phyloP scores from a whole-genome alignment of 1,284 basidiomycete genomes.

The Microbotryomycetes sp. region DNA sequence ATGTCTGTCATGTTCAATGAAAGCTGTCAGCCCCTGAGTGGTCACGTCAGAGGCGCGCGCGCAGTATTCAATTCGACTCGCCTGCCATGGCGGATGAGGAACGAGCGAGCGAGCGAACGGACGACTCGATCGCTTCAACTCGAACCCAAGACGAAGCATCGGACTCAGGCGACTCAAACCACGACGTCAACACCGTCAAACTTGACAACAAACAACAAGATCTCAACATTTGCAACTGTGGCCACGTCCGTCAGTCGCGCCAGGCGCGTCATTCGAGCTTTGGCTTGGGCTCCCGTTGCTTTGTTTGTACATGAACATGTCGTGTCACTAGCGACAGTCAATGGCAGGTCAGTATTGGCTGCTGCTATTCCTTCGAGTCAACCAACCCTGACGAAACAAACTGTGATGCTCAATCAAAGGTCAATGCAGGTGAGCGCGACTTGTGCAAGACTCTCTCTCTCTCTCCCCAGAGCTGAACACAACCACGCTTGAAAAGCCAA shows the following conservation, averaged over 20 bases:
- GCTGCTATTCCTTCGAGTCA: neutral
- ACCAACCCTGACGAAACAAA: neutral
- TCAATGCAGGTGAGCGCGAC: conserved; percentile 43
- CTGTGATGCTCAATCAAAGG: conserved; percentile 11
- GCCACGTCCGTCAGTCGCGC: neutral
- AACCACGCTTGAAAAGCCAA: conserved; percentile 38
- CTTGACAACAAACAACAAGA: no score
- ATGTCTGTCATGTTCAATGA: conserved; percentile 50
- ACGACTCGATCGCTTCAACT: no score
- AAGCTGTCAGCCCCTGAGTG: neutral
- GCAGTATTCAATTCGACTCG: neutral
- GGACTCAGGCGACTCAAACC: no score
- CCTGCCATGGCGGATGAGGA: conserved; percentile 26
- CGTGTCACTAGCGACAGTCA: conserved; percentile 46
- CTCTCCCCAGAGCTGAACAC: neutral
- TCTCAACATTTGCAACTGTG: conserved; percentile 8
- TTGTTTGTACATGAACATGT: conserved; percentile 48
- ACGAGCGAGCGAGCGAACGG: no score
- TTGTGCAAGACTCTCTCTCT: neutral
- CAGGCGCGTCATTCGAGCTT: conserved; percentile 11
- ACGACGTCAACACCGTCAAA: no score
- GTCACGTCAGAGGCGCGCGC: neutral
- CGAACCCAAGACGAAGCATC: no score
- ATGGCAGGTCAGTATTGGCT: conserved; percentile 42
- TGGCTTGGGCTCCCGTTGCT: conserved; percentile 50